Percentiles rank a stretch among this genome's conserved stretches.
Evolutionary conservation across 1,139 yeast genomes (phyloP).

Genomic region (Candida buenavistaensis): DNA sequence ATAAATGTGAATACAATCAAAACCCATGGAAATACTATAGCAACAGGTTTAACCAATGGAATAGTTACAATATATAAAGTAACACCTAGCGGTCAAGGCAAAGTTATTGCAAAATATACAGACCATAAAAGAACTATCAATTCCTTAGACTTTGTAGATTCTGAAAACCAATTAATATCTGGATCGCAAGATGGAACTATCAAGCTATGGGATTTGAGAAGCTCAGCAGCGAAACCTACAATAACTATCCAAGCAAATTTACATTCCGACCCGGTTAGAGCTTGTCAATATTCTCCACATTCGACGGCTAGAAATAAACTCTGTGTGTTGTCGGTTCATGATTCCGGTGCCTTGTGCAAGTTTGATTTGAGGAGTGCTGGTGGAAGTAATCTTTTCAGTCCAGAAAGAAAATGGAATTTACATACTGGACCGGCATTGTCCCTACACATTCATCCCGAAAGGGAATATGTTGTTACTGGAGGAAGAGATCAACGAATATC

Average conservation of each 20-base stretch:
- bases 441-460: slow-evolving; percentile 83
- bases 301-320: slow-evolving; percentile 31
- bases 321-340: slow-evolving; percentile 66
- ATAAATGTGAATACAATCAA: slow-evolving; percentile 44
- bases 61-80: slow-evolving; percentile 34
- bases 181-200: slow-evolving; percentile 93
- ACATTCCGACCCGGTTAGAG: slow-evolving; percentile 65
- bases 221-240: slow-evolving; percentile 47
- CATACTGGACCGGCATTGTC: slow-evolving; percentile 92
- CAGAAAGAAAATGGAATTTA: slow-evolving; percentile 78
- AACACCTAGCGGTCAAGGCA: slow-evolving; percentile 36
- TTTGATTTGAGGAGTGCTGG: slow-evolving; percentile 66
- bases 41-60: slow-evolving; percentile 47
- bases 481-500: slow-evolving; percentile 88
- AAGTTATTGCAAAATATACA: slow-evolving; percentile 45
- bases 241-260: slow-evolving; percentile 43
- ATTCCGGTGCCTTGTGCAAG: slow-evolving; percentile 81
- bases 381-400: slow-evolving; percentile 20
- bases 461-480: slow-evolving; percentile 83
- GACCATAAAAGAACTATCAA: slow-evolving; percentile 85
- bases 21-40: slow-evolving; percentile 34
- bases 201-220: slow-evolving; percentile 83
- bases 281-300: slow-evolving; percentile 61
- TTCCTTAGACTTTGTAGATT: slow-evolving; percentile 65
- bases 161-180: slow-evolving; percentile 62